phyloP scores from a whole-genome alignment of 139 green algal species.

The Marvania coccoides region DNA sequence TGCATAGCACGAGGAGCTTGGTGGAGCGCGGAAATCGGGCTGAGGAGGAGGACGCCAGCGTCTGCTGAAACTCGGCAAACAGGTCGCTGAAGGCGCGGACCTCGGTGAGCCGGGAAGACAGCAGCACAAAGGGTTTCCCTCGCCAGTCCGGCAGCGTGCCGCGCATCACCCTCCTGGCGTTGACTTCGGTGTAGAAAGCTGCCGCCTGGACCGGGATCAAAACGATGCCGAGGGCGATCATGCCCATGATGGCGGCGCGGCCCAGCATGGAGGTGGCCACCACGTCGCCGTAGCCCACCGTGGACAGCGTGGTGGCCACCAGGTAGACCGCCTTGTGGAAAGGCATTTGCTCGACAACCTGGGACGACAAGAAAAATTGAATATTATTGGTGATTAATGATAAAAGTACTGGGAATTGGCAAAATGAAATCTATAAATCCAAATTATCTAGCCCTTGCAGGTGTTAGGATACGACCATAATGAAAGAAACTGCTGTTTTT shows the following conservation, averaged over 20 bases:
- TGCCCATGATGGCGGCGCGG: conserved; percentile 50
- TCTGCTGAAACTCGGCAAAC: conserved; percentile 52
- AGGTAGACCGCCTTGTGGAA: conserved; percentile 80
- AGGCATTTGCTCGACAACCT: conserved; percentile 60
- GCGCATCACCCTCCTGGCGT: conserved; percentile 31
- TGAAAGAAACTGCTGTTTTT: too few relatives aligned
- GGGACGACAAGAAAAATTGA: too few relatives aligned
- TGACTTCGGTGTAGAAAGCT: conserved; percentile 59
- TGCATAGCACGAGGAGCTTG: conserved; percentile 56
- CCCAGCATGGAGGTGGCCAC: conserved; percentile 39
- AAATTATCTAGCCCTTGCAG: too few relatives aligned
- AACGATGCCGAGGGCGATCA: conserved; percentile 72
- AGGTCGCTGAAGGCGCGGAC: conserved; percentile 71
- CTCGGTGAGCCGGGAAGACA: conserved; percentile 54
- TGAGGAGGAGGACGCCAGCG: conserved; percentile 13
- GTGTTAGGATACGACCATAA: too few relatives aligned
- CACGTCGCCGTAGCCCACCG: conserved; percentile 61
- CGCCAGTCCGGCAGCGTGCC: conserved; percentile 21
- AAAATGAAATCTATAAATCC: too few relatives aligned
- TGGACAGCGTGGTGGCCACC: conserved; percentile 53
- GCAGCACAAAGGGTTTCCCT: conserved; percentile 45
- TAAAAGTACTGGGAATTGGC: too few relatives aligned
- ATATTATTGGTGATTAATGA: too few relatives aligned
- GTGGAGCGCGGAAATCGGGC: conserved; percentile 18
- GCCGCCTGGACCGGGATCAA: conserved; percentile 67